Base-by-base conservation (phyloP, 768 basidiomycete species). In the Nidularia pulvinata region DNA sequence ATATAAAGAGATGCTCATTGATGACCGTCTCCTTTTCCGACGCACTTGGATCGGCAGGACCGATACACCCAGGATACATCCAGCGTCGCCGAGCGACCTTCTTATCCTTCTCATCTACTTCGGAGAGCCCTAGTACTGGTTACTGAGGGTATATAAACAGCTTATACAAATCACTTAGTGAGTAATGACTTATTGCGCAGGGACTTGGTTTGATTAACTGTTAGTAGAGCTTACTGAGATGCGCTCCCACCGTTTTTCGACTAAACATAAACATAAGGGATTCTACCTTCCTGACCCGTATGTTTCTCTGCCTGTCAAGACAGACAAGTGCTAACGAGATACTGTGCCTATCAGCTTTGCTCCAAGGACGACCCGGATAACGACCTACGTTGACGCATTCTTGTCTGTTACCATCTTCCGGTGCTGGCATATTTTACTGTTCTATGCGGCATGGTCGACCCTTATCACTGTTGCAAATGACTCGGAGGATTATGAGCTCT, bases 381-480 rank as follows among this genome's bases (percentile, higher is more conserved):
- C 67, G 36, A 73, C 74, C 2, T 73, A 78, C 49, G 46, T 77
- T 7, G 56, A 78, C 52, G 74, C 76, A 19, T 19, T 42, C 16
- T 11, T 42, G 13, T 4, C n/a, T 81, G 1, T 63, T 78, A 32
- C 66, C 16, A 69, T 73, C 61, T 84, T 76, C 62, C 70, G 84
- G 45, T 87, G 85, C 66, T 88, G 85, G 85, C 84, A 87, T 55
- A 77, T 86, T 53, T 73, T 90, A 6, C 35, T 87, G 2, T 42
- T 42, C 16, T 42, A 42, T 19, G 71, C 67, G n/a, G 78, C 60
- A 3, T 85, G 83, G 83, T 70, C 80, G 1, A 77, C 81, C 0
- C 59, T 72, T 6, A 68, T 86, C 19, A 69, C 72, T 9, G 61
- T 82, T 30, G 84, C 50, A 79, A 74, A 60, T 56, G 70, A 35